Evolutionary conservation across 2,329 filamentous ascomycete genomes (phyloP), one percentile per base, ranked within the genome.

Genomic region (Dendryphion nanum): DNA sequence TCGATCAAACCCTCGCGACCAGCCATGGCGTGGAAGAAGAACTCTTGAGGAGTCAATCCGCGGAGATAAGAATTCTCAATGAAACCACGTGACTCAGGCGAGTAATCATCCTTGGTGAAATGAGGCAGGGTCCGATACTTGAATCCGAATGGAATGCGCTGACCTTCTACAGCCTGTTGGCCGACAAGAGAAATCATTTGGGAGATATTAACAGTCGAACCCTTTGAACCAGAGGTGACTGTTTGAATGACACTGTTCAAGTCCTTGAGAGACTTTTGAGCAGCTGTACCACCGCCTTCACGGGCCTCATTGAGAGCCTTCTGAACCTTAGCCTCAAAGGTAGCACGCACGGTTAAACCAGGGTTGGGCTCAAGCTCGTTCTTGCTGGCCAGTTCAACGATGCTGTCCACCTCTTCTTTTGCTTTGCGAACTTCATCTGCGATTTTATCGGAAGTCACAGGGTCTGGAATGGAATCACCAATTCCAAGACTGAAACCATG

Each of bases 1-100:
- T 98, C 93, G 56, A 98, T 98, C 38, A 98, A 78, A 95, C 93
- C 93, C 72, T 98, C 93, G 75, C 93, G 83, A 89, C 93, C 93
- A 76, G 93, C 93, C 93, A 98, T 98, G 62, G 93, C 93, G 79
- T 98, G 93, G 78, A 98, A 98, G 75, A 96, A 98, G 72, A 98
- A 98, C 55, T 98, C 93, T 1, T 87, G 85, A 0, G 93, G 93
- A 0, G 94, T 98, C 42, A 98, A 73, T 39, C 93, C 93, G 74
- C 93, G 87, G 10, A 98, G 80, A 57, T 98, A 98, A 0, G 93
- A 98, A 71, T 98, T 98, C 69, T 98, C 93, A 15, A 98, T 93
- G 61, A 98, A 98, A 29, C 93, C 93, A 72, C 93, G 85, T 31
- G 93, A 91, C 64, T 96, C 90, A 8, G 93, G 89, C 15, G 91